Conservation (phyloP, 495 filamentous ascomycete genomes). For the Penicillium macrosclerotiorum region DNA sequence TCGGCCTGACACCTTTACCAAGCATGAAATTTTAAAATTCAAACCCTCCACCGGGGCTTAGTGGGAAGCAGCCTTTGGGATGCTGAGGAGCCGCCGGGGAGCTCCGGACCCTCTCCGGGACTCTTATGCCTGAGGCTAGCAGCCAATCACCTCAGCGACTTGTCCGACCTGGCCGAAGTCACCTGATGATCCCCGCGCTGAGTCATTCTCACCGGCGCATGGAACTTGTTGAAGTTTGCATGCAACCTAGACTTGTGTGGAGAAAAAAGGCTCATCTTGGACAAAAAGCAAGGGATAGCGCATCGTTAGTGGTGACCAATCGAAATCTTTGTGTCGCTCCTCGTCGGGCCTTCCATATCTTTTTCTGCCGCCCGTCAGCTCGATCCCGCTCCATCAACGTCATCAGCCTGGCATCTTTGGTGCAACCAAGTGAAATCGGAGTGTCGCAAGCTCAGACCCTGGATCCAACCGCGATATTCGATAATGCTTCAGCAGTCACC, state of each 20-base stretch:
- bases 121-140: background rate
- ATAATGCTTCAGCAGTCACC: slow-evolving; percentile 42
- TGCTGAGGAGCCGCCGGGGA: too few relatives aligned
- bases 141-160: background rate
- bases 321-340: background rate
- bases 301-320: background rate
- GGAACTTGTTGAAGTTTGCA: slow-evolving; percentile 9
- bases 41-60: too few relatives aligned
- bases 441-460: slow-evolving; percentile 30
- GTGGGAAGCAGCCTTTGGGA: too few relatives aligned
- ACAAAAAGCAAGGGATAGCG: slow-evolving; percentile 1
- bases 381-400: slow-evolving; percentile 12
- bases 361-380: slow-evolving; percentile 1
- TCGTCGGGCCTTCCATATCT: background rate
- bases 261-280: slow-evolving; percentile 7
- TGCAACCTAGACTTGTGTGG: slow-evolving; percentile 6
- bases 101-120: too few relatives aligned
- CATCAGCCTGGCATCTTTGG: slow-evolving; percentile 45
- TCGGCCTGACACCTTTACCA: too few relatives aligned
- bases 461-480: slow-evolving; percentile 21
- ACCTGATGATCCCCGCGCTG: slow-evolving; percentile 16
- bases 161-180: background rate
- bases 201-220: slow-evolving; percentile 7
- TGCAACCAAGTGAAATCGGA: slow-evolving; percentile 38
- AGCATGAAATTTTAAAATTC: too few relatives aligned